phyloP scores from a whole-genome alignment of 345 rosid genomes.

The Orychophragmus violaceus region DNA sequence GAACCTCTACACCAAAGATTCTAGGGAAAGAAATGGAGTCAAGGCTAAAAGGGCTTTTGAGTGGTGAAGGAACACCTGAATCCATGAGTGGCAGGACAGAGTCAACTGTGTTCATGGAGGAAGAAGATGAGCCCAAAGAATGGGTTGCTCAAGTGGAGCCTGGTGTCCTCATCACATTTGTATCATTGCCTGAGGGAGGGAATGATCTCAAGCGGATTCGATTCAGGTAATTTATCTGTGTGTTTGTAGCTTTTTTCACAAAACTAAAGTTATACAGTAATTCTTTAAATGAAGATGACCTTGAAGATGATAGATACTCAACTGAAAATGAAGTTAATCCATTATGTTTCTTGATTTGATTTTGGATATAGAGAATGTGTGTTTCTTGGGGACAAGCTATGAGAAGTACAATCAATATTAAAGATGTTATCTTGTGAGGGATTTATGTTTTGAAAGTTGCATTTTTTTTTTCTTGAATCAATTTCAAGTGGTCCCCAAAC shows the following conservation, averaged over 20 bases:
- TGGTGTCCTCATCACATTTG: constrained; percentile 90
- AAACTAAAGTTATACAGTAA: not conserved
- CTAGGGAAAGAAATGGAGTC: constrained; percentile 85
- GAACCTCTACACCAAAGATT: constrained; percentile 57
- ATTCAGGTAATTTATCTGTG: constrained; percentile 63
- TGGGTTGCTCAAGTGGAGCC: constrained; percentile 99
- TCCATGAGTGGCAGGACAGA: constrained; percentile 79
- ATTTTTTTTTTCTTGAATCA: constrained; percentile 16
- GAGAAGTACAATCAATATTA: constrained; percentile 9
- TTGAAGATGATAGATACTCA: not conserved
- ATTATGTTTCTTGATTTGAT: not conserved
- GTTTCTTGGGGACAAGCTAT: constrained; percentile 17
- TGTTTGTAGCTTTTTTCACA: not conserved
- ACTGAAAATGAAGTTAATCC: not conserved
- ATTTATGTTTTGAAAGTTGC: constrained; percentile 10
- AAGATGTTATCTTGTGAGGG: constrained; percentile 2
- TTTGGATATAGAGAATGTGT: constrained; percentile 7
- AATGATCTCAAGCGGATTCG: constrained; percentile 91
- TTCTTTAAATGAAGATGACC: not conserved
- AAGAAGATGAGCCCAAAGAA: constrained; percentile 92
- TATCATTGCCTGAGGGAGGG: constrained; percentile 85
- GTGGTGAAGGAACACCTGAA: constrained; percentile 90
- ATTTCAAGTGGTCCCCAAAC: constrained; percentile 29
- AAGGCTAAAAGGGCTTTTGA: constrained; percentile 66
- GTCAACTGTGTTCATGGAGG: constrained; percentile 73